A percentile compares a stretch with the other conserved stretches of the same genome.
Conservation (phyloP, 192 early-diverging fungal species). For the Mortierella antarctica region DNA sequence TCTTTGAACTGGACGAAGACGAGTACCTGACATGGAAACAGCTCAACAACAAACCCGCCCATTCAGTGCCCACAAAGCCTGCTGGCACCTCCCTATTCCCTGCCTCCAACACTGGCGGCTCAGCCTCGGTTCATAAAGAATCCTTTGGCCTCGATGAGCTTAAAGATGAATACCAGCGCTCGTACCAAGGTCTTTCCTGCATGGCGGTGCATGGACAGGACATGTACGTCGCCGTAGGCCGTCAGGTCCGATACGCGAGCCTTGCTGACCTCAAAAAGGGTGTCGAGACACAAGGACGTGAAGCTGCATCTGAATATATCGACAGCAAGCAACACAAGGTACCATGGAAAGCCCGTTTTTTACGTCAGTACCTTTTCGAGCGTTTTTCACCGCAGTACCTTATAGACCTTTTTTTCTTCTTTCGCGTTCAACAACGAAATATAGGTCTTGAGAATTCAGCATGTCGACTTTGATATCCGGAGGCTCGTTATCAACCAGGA, state of each 20-base stretch:
- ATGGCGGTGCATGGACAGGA: constrained; percentile 65
- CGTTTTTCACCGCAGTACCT: not conserved
- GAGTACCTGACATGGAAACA: constrained; percentile 48
- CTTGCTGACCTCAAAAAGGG: constrained; percentile 71
- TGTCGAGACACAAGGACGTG: constrained; percentile 55
- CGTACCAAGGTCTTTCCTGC: constrained; percentile 35
- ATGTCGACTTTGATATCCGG: constrained; percentile 69
- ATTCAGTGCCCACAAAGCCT: not conserved
- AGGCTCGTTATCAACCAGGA: constrained; percentile 63
- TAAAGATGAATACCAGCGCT: constrained; percentile 27
- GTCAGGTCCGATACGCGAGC: constrained; percentile 67
- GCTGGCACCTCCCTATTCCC: not conserved
- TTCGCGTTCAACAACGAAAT: not conserved
- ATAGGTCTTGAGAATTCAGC: constrained; percentile 58
- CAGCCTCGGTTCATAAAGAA: constrained; percentile 1
- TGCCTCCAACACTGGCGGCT: not conserved
- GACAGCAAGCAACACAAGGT: constrained; percentile 53
- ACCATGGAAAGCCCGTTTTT: not conserved
- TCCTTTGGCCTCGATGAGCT: constrained; percentile 38
- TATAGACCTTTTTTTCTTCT: constrained; percentile 1
- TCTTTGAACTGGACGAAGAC: constrained; percentile 49
- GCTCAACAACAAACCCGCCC: constrained; percentile 3
- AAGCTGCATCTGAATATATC: constrained; percentile 25
- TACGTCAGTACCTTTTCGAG: not conserved
- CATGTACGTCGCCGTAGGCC: constrained; percentile 69